Evolutionary conservation across 108 stramenopile genomes (phyloP), one percentile per base, ranked within the genome.

Genomic region (Epipyxis sp.): DNA sequence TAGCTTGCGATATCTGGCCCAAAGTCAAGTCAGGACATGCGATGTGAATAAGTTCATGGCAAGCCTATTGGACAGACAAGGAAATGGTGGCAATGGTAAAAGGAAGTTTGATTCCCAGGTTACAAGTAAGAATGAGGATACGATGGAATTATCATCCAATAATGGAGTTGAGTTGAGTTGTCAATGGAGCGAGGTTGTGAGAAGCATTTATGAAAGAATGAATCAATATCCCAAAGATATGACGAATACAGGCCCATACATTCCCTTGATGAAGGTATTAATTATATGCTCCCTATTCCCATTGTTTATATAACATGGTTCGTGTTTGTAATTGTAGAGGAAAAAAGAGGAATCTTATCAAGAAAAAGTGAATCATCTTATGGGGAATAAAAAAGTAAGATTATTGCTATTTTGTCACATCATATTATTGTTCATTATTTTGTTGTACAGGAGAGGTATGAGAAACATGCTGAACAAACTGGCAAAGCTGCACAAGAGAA

Each of bases 321-420:
- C 54, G 25, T 37, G 61, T 65, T 3, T 37, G 25, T 37, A 32
- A 37, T 32, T 29, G 6, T 37, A 65, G 35, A 16, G 61, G 25
- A 65, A 65, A 13, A 10, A 6, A 3, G 61, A 65, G 35, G 61
- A 65, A 65, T 3, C 61, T 29, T 65, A 65, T 37, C 30, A 65
- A 37, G 61, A 65, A 32, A 29, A 37, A 29, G 61, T 65, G 6
- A 3, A 65, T 16, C 20, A 29, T 16, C 25, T 65, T 6, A 6
- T 25, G 61, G 61, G 61, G 25, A 16, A 65, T 10, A 65, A 65
- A 25, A 65, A 65, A 32, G 61, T 65, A 29, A 65, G 61, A 37
- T 3, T 3, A 29, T 65, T 65, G 61, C 35, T 37, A 6, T 3
- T 32, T 29, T 65, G 35, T 37, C 10, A 13, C 13, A 13, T 6